Evolutionary conservation across 164 flowering plant species (phyloP).

Genomic region (Santalum album): DNA sequence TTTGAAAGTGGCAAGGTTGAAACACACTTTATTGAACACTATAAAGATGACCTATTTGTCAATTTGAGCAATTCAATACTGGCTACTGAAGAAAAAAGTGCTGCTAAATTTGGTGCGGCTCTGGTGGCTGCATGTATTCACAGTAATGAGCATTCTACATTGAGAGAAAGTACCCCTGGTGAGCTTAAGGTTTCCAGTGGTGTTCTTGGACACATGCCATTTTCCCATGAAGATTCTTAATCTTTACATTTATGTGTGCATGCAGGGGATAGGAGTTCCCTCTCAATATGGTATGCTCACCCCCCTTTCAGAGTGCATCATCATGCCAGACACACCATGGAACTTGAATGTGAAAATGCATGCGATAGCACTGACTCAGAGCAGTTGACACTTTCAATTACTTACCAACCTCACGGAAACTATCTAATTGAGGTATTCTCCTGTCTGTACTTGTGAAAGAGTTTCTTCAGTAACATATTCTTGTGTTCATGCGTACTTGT

Average conservation of each 20-base stretch:
- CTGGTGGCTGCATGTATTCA: slow-evolving; percentile 79
- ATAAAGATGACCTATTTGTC: slow-evolving; percentile 61
- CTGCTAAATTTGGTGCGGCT: slow-evolving; percentile 49
- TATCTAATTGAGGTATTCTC: slow-evolving; percentile 64
- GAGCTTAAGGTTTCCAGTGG: slow-evolving; percentile 8
- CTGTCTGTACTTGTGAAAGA: neutral
- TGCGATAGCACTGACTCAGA: slow-evolving; percentile 26
- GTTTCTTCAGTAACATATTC: neutral
- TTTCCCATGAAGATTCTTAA: slow-evolving; percentile 3
- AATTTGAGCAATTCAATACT: slow-evolving; percentile 31
- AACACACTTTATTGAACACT: slow-evolving; percentile 88
- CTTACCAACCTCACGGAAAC: slow-evolving; percentile 55
- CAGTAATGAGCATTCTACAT: slow-evolving; percentile 34
- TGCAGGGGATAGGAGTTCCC: slow-evolving; percentile 33
- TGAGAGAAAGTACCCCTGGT: slow-evolving; percentile 39
- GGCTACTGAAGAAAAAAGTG: slow-evolving; percentile 29
- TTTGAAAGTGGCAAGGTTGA: slow-evolving; percentile 75
- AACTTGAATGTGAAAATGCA: slow-evolving; percentile 68
- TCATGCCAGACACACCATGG: slow-evolving; percentile 48
- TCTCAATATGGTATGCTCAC: slow-evolving; percentile 68
- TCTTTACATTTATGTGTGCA: slow-evolving; percentile 5
- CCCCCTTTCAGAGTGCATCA: slow-evolving; percentile 90
- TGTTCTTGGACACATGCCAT: neutral
- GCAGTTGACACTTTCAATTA: slow-evolving; percentile 31
- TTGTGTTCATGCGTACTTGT: too few relatives aligned